Percentiles rank a stretch among this genome's conserved stretches.
Conservation (phyloP, 2,329 filamentous ascomycete species). For the Bipolaris victoriae region DNA sequence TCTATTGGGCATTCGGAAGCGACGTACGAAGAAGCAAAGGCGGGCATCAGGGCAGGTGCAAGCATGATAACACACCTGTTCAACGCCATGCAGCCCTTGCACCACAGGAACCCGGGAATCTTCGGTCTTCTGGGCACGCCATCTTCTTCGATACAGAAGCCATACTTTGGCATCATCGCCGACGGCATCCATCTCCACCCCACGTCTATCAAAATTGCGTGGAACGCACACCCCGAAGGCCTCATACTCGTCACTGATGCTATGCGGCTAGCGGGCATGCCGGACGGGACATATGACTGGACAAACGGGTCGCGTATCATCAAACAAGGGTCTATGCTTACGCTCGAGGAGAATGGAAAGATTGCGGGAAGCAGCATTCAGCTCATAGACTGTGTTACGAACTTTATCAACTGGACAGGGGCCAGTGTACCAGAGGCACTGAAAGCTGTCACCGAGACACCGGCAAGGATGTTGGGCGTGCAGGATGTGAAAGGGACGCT, state of each 20-base stretch:
- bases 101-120: conserved; percentile 89
- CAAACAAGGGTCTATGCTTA: conserved; percentile 74
- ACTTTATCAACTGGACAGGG: conserved; percentile 78
- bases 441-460: conserved; percentile 75
- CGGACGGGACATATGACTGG: conserved; percentile 85
- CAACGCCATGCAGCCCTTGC: conserved; percentile 90
- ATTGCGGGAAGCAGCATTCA: conserved; percentile 65
- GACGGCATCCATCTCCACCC: conserved; percentile 92
- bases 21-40: conserved; percentile 79
- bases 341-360: conserved; percentile 75
- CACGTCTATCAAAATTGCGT: conserved; percentile 87
- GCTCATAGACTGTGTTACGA: conserved; percentile 81
- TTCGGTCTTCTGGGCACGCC: conserved; percentile 77
- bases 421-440: conserved; percentile 71
- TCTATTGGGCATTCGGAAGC: conserved; percentile 88
- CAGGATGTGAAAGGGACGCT: conserved; percentile 68
- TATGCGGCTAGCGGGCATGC: conserved; percentile 84
- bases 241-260: conserved; percentile 91
- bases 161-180: conserved; percentile 87
- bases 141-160: conserved; percentile 54
- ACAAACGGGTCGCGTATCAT: conserved; percentile 72
- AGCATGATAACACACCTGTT: conserved; percentile 93
- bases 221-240: conserved; percentile 81
- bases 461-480: conserved; percentile 76
- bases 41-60: conserved; percentile 74